Evolutionary conservation across 129 eudicot species (phyloP).

Genomic region (Flaveria trinervia): DNA sequence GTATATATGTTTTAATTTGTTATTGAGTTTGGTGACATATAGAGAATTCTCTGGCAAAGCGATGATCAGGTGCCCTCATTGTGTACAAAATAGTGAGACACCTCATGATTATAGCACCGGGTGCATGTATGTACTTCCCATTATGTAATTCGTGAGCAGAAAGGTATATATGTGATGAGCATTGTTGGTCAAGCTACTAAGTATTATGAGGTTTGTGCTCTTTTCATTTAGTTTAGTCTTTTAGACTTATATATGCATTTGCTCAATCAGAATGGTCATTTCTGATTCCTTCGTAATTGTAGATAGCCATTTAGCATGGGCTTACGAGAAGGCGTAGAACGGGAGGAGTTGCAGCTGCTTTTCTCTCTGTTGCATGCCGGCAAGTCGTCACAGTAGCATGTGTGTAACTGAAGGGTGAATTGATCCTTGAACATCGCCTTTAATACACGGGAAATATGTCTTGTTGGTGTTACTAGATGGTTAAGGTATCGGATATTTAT

Average conservation of each 20-base stretch:
- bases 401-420: too few species aligned
- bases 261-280: background rate
- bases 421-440: too few species aligned
- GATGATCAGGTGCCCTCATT: conserved; percentile 41
- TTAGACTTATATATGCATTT: background rate
- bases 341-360: conserved; percentile 58
- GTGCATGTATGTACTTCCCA: conserved; percentile 21
- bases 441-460: too few species aligned
- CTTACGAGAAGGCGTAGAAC: conserved; percentile 57
- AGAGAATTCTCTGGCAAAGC: background rate
- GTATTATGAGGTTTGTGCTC: conserved; percentile 1
- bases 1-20: too few species aligned
- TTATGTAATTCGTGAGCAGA: background rate
- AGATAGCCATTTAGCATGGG: conserved; percentile 63
- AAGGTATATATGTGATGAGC: conserved; percentile 37
- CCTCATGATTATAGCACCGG: conserved; percentile 36
- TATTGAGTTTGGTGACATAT: background rate
- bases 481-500: too few species aligned
- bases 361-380: conserved; percentile 68
- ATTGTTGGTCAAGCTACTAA: conserved; percentile 33
- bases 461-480: too few species aligned
- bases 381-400: conserved; percentile 25
- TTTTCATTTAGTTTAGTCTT: background rate
- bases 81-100: conserved; percentile 26
- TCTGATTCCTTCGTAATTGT: conserved; percentile 5